Evolutionary conservation across 2,329 filamentous ascomycete species (phyloP).

Genomic region (Massarina eburnea): DNA sequence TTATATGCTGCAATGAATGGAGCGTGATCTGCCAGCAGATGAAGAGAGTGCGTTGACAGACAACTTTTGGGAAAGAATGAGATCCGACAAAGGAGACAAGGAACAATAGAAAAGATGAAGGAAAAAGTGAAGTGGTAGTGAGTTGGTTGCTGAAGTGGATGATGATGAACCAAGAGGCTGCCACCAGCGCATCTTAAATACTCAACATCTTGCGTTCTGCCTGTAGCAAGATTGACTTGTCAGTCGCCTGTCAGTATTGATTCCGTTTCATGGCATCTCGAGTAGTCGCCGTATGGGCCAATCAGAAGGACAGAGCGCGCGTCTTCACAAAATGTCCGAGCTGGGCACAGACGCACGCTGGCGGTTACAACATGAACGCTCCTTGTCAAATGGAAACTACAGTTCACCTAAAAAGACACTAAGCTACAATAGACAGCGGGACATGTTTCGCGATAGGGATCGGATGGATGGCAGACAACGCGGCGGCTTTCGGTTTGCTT

Average conservation of each 20-base stretch:
- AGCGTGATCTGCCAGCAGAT: conserved; percentile 42
- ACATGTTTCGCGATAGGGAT: conserved; percentile 23
- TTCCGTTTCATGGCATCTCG: conserved; percentile 40
- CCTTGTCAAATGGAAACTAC: conserved; percentile 19
- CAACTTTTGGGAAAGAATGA: conserved; percentile 23
- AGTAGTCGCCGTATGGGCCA: conserved; percentile 43
- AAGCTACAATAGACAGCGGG: conserved; percentile 19
- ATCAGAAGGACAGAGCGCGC: conserved; percentile 31
- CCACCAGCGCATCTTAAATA: conserved; percentile 33
- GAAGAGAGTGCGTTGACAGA: conserved; percentile 26
- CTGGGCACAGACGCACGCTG: conserved; percentile 33
- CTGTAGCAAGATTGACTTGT: conserved; percentile 26
- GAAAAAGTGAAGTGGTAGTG: conserved; percentile 36
- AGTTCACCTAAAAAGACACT: conserved; percentile 31
- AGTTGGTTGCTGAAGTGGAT: conserved; percentile 37
- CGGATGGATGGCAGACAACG: conserved; percentile 31
- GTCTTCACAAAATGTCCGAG: conserved; percentile 39
- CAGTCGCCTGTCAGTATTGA: conserved; percentile 26
- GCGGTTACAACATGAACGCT: conserved; percentile 39
- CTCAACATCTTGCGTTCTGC: conserved; percentile 8
- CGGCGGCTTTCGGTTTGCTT: conserved; percentile 31
- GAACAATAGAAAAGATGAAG: conserved; percentile 36
- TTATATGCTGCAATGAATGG: conserved; percentile 31
- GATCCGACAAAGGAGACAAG: conserved; percentile 35
- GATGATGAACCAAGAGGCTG: conserved; percentile 24